These are phyloP conservation scores for Combretum micranthum DNA, from an alignment of 345 rosid genomes.

Conservation along the genomic window DNA sequence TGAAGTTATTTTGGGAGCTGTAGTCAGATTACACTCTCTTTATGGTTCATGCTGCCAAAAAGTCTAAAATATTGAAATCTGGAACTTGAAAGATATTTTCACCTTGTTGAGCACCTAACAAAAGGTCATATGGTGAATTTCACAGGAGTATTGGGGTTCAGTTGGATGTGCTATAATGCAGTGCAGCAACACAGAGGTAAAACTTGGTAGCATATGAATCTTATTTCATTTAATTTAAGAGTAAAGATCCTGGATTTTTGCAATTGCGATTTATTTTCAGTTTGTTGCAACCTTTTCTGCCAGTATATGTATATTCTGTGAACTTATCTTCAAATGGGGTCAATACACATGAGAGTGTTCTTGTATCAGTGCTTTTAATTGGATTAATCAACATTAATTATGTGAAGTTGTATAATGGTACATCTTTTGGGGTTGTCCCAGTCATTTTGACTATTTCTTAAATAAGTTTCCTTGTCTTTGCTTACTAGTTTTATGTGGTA, in stretches of 20 bases:
- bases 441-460: no score
- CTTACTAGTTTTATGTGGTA: no score
- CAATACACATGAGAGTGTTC: no score
- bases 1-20: not conserved
- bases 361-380: no score
- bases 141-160: conserved; percentile 94
- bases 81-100: not conserved
- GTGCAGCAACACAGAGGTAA: conserved; percentile 93
- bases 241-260: not conserved
- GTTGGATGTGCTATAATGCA: conserved; percentile 97
- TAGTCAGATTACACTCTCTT: not conserved
- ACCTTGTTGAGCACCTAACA: not conserved
- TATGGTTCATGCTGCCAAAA: not conserved
- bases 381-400: no score
- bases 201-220: conserved; percentile 3
- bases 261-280: not conserved
- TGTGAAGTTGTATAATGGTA: no score
- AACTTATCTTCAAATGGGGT: not conserved
- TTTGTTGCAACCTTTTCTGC: not conserved
- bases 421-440: no score
- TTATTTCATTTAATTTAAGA: not conserved
- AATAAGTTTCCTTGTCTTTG: no score
- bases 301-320: not conserved
- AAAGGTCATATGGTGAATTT: conserved; percentile 3
- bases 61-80: not conserved